Evolutionary conservation across 805 yeast genomes (phyloP).

Genomic region (Saccharomycopsis fermentans): DNA sequence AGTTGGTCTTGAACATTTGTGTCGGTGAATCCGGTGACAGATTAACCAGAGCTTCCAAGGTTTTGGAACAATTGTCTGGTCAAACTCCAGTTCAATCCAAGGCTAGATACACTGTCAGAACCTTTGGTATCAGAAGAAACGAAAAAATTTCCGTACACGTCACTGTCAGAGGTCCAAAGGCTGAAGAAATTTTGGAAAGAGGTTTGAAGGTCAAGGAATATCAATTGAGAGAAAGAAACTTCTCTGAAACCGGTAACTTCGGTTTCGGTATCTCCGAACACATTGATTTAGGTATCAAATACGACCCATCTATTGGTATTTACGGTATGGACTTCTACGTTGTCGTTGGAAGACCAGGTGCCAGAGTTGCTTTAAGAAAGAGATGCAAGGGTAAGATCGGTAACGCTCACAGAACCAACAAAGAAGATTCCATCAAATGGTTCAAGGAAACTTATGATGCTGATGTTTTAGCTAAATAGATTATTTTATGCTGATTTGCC

Average conservation of each 20-base stretch:
- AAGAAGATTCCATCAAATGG: conserved; percentile 95
- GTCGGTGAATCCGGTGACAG: conserved; percentile 99
- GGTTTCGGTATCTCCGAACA: conserved; percentile 99
- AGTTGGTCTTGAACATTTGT: conserved; percentile 98
- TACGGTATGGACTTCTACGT: conserved; percentile 99
- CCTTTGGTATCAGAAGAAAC: conserved; percentile 99
- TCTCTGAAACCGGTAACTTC: conserved; percentile 98
- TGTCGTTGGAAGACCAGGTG: conserved; percentile 98
- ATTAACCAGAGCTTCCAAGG: conserved; percentile 99
- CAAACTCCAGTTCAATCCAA: conserved; percentile 99
- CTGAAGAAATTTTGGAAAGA: conserved; percentile 98
- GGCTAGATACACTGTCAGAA: conserved; percentile 99
- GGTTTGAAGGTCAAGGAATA: conserved; percentile 99
- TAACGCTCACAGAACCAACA: conserved; percentile 82
- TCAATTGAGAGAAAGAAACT: conserved; percentile 90
- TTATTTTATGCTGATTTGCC: conserved; percentile 2
- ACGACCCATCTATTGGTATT: conserved; percentile 98
- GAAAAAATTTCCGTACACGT: conserved; percentile 99
- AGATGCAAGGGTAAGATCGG: conserved; percentile 83
- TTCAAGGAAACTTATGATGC: conserved; percentile 99
- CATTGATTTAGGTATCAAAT: conserved; percentile 99
- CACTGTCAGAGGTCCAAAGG: conserved; percentile 99
- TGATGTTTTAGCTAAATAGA: conserved; percentile 79
- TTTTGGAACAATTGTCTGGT: conserved; percentile 99
- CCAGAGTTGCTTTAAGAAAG: conserved; percentile 98